Conservation (phyloP, 306 rosid species). For the Glycine latifolia region DNA sequence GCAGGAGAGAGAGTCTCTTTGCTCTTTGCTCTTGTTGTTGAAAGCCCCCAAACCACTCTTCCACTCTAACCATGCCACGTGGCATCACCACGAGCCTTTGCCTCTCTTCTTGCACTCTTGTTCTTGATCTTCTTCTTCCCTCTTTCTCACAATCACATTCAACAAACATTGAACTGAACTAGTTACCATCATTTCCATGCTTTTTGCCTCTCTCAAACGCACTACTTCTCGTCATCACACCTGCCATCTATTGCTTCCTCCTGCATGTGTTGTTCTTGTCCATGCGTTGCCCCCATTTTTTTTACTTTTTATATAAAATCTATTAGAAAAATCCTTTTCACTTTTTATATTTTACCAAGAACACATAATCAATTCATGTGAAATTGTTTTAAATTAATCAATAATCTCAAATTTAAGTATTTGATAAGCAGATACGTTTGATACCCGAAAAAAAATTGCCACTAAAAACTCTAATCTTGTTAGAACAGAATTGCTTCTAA, state of each 20-base stretch:
- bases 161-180: neutral
- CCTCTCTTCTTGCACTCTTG: neutral
- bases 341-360: no score
- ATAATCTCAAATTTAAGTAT: no score
- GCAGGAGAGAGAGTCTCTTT: slow-evolving; percentile 65
- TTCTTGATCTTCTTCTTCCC: neutral
- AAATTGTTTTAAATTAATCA: no score
- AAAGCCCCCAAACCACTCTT: slow-evolving; percentile 36
- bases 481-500: no score
- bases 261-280: neutral
- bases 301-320: no score
- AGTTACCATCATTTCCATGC: neutral
- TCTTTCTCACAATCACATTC: neutral
- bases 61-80: slow-evolving; percentile 67
- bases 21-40: neutral
- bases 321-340: no score
- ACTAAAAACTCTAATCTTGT: no score
- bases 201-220: no score
- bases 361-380: no score
- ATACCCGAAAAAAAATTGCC: no score
- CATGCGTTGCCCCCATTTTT: neutral
- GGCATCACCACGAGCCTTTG: slow-evolving; percentile 46
- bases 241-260: neutral
- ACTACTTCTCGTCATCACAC: neutral
- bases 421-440: no score